Conservation (phyloP, 352 stramenopile genomes). For the Phytophthora agathidicida region DNA sequence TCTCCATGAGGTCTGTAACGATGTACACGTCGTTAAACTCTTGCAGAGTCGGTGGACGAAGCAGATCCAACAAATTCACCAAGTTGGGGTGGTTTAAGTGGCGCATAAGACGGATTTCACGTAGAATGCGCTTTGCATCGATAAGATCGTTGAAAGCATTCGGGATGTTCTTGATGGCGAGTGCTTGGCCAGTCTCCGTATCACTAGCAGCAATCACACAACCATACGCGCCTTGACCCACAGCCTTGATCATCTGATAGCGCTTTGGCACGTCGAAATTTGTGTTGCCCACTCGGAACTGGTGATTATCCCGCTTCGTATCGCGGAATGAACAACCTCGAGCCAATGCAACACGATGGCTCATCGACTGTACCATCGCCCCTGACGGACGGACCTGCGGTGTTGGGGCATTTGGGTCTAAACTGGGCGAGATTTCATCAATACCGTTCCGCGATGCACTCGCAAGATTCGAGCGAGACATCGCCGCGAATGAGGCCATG, state of each 20-base stretch:
- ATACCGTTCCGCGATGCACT: constrained; percentile 26
- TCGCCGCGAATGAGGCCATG: constrained; percentile 41
- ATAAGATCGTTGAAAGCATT: constrained; percentile 92
- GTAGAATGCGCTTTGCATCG: constrained; percentile 88
- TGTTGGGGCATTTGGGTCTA: constrained; percentile 61
- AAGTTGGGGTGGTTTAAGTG: constrained; percentile 87
- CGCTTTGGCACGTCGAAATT: constrained; percentile 86
- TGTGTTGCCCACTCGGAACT: constrained; percentile 88
- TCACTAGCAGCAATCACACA: constrained; percentile 91
- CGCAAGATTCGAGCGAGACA: constrained; percentile 32
- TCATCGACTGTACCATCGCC: constrained; percentile 51
- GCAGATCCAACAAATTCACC: constrained; percentile 81
- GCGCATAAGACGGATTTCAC: constrained; percentile 89
- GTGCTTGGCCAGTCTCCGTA: constrained; percentile 85
- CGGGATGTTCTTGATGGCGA: constrained; percentile 97
- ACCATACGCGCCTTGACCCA: constrained; percentile 92
- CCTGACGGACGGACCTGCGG: constrained; percentile 54
- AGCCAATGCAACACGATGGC: constrained; percentile 62
- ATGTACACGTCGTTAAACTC: constrained; percentile 92
- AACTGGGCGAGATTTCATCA: constrained; percentile 41
- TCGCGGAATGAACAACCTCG: constrained; percentile 86
- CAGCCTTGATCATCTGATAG: constrained; percentile 90
- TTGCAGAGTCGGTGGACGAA: constrained; percentile 79
- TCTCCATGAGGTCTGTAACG: constrained; percentile 83
- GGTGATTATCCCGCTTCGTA: constrained; percentile 84